phyloP scores from a whole-genome alignment of 257 asterid genomes.

The Solanum rostratum region DNA sequence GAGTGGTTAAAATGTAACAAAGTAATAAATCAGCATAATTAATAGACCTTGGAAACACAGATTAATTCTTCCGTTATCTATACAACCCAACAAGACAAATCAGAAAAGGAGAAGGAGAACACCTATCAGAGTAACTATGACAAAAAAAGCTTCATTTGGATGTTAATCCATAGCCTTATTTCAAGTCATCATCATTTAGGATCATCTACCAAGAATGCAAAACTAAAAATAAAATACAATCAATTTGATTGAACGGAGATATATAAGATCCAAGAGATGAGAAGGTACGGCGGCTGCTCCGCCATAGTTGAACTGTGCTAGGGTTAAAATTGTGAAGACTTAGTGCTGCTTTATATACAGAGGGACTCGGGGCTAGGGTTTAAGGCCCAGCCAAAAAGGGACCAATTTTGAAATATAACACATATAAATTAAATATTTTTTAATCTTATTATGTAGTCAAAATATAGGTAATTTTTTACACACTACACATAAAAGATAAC shows the following conservation, averaged over 20 bases:
- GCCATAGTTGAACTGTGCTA: not conserved
- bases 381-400: not conserved
- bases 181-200: not conserved
- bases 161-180: slow-evolving; percentile 13
- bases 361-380: not conserved
- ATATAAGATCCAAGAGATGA: not conserved
- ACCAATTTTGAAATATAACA: not conserved
- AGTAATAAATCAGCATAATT: not conserved
- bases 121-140: slow-evolving; percentile 10
- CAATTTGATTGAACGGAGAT: not conserved
- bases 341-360: not conserved
- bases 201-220: not conserved
- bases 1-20: no score
- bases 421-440: not conserved
- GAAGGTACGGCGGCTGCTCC: not conserved
- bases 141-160: not conserved
- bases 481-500: not conserved
- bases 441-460: not conserved
- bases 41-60: not conserved
- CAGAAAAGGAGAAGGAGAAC: not conserved
- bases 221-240: not conserved
- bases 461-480: no score
- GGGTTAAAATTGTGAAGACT: not conserved
- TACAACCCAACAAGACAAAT: not conserved
- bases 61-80: not conserved